Evolutionary conservation across 2,329 filamentous ascomycete species (phyloP), one percentile per base, ranked within the genome.

Genomic region (Fusarium sambucinum): DNA sequence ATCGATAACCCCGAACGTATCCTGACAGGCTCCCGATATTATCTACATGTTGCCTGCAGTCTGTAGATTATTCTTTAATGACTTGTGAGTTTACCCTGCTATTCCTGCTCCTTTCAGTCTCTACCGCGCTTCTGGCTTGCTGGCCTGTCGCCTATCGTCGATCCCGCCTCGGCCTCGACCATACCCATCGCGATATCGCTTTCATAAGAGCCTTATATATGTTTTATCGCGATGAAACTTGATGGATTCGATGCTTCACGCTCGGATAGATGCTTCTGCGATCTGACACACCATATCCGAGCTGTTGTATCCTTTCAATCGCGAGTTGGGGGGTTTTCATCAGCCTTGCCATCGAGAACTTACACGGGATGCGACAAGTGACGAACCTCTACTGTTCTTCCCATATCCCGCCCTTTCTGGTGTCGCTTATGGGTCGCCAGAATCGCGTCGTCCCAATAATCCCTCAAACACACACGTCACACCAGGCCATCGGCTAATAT

Each of bases 341-440:
- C 82, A 84, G 82, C 83, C 83, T 85, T 73, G 81, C 76, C 78
- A 80, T 80, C 81, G 81, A 81, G 74, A 80, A 78, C 77, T 73
- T 76, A 77, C 73, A 75, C 72, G 66, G 71, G 69, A 81, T 83
- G 81, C 82, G 81, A 83, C 80, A 81, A 79, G 70, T 73, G 75
- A 74, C 72, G 77, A 76, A 77, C 73, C 66, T 75, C 68, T 68
- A 76, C 74, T 69, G 71, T 75, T 68, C 61, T 46, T 58, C 50
- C 46, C 56, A 63, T 65, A 23, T 60, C 56, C 48, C 57, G 65
- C 59, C 53, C 63, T 56, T 57, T 42, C 57, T 67, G 59, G 51
- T 55, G 52, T 41, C 57, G 66, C 69, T 74, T 69, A 61, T 54
- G 62, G 54, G 73, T 80, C 78, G 79, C 78, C 66, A 52, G 46